These are phyloP conservation scores for Pythium guiyangense DNA, from an alignment of 352 stramenopile species.

Conservation along the genomic window DNA sequence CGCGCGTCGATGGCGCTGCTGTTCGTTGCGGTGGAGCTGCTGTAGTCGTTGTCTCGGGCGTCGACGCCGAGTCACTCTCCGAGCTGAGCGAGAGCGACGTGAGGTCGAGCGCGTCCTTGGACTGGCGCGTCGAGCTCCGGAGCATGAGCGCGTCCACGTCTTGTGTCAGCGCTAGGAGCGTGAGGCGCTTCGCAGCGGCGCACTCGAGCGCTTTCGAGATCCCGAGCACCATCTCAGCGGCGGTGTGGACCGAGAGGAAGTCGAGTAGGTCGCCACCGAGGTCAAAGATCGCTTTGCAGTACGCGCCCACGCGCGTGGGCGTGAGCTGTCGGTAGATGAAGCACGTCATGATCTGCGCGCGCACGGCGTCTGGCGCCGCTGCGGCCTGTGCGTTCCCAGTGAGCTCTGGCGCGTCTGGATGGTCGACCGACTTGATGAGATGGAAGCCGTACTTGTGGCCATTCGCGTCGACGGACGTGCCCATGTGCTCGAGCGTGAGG, in stretches of 20 bases:
- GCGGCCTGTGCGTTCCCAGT: not conserved
- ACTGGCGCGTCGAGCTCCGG: not conserved
- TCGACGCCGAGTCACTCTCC: not conserved
- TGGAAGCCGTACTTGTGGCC: conserved; percentile 32
- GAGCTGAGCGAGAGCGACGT: not conserved
- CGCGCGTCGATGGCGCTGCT: not conserved
- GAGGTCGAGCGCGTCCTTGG: not conserved
- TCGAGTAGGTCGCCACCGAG: conserved; percentile 6
- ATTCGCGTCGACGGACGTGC: conserved; percentile 22
- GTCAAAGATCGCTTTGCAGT: conserved; percentile 12
- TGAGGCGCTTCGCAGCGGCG: conserved; percentile 12
- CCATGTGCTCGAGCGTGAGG: conserved; percentile 42
- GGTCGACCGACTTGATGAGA: conserved; percentile 13
- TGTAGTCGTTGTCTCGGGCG: too few species aligned
- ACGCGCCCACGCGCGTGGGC: conserved; percentile 3
- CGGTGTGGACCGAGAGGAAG: conserved; percentile 10
- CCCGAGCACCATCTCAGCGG: conserved; percentile 7
- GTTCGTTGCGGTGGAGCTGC: too few species aligned
- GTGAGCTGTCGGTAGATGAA: conserved; percentile 13
- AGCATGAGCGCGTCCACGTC: not conserved
- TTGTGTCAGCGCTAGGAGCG: conserved; percentile 5
- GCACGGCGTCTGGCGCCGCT: not conserved
- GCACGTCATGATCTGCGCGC: conserved; percentile 10
- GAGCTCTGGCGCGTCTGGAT: not conserved
- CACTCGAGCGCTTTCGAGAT: conserved; percentile 16